These are phyloP conservation scores for Oemleria cerasiformis DNA, from an alignment of 306 rosid genomes.

Conservation along the genomic window DNA sequence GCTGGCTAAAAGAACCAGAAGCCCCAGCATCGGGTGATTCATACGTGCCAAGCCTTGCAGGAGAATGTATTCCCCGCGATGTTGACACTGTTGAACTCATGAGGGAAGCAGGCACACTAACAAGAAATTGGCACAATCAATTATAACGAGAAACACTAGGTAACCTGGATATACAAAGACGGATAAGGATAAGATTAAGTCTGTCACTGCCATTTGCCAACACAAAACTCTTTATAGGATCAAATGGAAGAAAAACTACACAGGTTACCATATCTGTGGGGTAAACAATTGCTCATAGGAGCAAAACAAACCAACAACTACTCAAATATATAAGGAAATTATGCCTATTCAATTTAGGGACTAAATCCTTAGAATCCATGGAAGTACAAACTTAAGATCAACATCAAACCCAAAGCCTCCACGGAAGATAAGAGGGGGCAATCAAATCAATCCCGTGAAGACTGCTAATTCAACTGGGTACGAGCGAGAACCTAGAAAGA, in stretches of 20 bases:
- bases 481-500: background rate
- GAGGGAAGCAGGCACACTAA: constrained; percentile 29
- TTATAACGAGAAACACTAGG: constrained; percentile 16
- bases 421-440: background rate
- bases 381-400: background rate
- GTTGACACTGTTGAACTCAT: constrained; percentile 55
- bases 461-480: background rate
- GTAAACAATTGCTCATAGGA: background rate
- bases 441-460: background rate
- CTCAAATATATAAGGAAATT: background rate
- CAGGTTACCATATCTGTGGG: background rate
- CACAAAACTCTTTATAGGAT: background rate
- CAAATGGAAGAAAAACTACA: background rate
- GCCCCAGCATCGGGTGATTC: constrained; percentile 51
- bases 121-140: constrained; percentile 37
- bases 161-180: constrained; percentile 14
- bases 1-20: constrained; percentile 44
- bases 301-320: background rate
- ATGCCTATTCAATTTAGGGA: too few relatives aligned
- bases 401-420: background rate
- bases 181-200: constrained; percentile 26
- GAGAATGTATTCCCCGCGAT: constrained; percentile 47
- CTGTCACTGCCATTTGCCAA: constrained; percentile 2
- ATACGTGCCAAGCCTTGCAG: constrained; percentile 37
- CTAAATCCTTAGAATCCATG: background rate